These are phyloP conservation scores for Cucurbita argyrosperma DNA, from an alignment of 306 rosid species.

Conservation along the genomic window DNA sequence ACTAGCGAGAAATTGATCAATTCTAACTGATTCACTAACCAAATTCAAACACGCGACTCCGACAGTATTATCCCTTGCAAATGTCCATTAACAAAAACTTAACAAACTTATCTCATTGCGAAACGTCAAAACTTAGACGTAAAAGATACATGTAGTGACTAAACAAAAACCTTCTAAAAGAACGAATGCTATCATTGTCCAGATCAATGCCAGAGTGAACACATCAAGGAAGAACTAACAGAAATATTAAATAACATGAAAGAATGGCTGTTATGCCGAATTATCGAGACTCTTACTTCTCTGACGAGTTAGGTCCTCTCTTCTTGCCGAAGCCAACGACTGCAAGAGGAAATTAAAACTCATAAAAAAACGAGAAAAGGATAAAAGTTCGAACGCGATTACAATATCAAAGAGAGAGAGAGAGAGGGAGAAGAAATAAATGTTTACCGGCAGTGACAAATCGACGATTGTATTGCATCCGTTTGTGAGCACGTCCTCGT, in stretches of 20 bases:
- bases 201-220: background rate
- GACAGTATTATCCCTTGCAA: background rate
- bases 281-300: slow-evolving; percentile 2
- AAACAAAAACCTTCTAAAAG: background rate
- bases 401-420: background rate
- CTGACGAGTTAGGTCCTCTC: slow-evolving; percentile 9
- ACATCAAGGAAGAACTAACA: background rate
- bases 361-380: background rate
- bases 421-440: background rate
- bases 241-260: background rate
- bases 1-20: too few species aligned
- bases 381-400: background rate
- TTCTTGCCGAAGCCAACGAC: slow-evolving; percentile 10
- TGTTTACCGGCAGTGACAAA: slow-evolving; percentile 38
- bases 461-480: slow-evolving; percentile 44
- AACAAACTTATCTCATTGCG: background rate
- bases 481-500: slow-evolving; percentile 44
- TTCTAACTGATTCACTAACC: too few species aligned
- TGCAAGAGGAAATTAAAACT: background rate
- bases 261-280: background rate
- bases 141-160: background rate
- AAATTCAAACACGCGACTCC: too few species aligned
- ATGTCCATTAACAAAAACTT: background rate
- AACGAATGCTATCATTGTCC: background rate
- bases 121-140: background rate